Conservation (phyloP, 2,329 filamentous ascomycete genomes). For the Helotiales sp. region DNA sequence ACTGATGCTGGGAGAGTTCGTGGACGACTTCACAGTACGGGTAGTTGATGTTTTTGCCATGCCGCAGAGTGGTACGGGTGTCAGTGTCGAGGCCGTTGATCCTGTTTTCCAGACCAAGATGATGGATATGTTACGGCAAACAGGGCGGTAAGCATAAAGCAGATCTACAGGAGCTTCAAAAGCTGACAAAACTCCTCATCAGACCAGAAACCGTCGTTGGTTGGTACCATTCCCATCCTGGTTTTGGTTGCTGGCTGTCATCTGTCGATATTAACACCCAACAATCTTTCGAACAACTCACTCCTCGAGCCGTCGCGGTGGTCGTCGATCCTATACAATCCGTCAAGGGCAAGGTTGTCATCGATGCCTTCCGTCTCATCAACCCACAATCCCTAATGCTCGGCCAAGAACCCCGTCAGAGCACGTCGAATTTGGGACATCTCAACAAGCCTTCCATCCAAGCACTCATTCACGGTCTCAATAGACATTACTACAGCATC, state of each 20-base stretch:
- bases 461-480: constrained; percentile 95
- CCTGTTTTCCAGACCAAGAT: constrained; percentile 99
- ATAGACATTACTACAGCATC: constrained; percentile 99
- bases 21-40: constrained; percentile 97
- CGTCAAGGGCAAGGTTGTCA: constrained; percentile 99
- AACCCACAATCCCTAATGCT: constrained; percentile 98
- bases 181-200: constrained; percentile 8
- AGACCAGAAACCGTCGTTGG: constrained; percentile 97
- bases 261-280: constrained; percentile 99
- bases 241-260: constrained; percentile 98
- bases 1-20: constrained; percentile 97
- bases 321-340: constrained; percentile 99
- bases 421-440: constrained; percentile 95
- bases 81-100: constrained; percentile 97
- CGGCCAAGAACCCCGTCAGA: constrained; percentile 95
- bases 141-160: constrained; percentile 67
- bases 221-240: constrained; percentile 99
- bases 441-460: constrained; percentile 99
- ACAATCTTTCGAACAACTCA: constrained; percentile 99
- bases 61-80: constrained; percentile 97
- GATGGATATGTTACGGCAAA: constrained; percentile 99
- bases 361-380: constrained; percentile 97
- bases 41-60: constrained; percentile 99
- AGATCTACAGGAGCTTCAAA: constrained; percentile 8
- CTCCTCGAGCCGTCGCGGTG: constrained; percentile 92